Evolutionary conservation across 1,139 yeast species (phyloP).

Genomic region (Hyphopichia pseudoburtonii): DNA sequence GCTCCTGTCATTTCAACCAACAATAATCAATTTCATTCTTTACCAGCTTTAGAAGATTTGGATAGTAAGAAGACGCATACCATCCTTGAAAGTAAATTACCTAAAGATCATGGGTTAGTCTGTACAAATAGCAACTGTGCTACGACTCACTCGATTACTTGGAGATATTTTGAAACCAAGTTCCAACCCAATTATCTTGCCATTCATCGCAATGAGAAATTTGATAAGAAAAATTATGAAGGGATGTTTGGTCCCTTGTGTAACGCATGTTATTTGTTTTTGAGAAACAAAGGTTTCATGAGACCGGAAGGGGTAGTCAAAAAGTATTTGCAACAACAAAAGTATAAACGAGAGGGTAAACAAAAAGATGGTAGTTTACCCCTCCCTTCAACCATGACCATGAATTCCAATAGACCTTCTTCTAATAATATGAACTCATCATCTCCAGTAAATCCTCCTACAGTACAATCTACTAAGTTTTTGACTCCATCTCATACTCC

Average conservation of each 20-base stretch:
- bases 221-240: conserved; percentile 43
- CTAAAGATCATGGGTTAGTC: conserved; percentile 39
- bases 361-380: conserved; percentile 21
- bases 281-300: conserved; percentile 52
- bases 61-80: conserved; percentile 48
- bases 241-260: conserved; percentile 55
- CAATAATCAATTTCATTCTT: conserved; percentile 29
- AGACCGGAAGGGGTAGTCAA: conserved; percentile 50
- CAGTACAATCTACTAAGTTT: conserved; percentile 26
- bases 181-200: conserved; percentile 40
- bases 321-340: conserved; percentile 48
- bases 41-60: conserved; percentile 47
- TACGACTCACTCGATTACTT: conserved; percentile 40
- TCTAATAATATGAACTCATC: conserved; percentile 1
- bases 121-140: conserved; percentile 48
- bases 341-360: conserved; percentile 37
- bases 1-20: conserved; percentile 6
- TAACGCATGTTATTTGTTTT: conserved; percentile 50
- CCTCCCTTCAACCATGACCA: not conserved
- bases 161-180: conserved; percentile 50
- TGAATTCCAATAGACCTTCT: too few species aligned
- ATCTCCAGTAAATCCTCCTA: conserved; percentile 15
- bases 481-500: conserved; percentile 48
- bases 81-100: conserved; percentile 38
- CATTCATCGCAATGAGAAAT: conserved; percentile 38